Evolutionary conservation across 257 asterid genomes (phyloP), one percentile per base, ranked within the genome.

Genomic region (Solanum okadae): DNA sequence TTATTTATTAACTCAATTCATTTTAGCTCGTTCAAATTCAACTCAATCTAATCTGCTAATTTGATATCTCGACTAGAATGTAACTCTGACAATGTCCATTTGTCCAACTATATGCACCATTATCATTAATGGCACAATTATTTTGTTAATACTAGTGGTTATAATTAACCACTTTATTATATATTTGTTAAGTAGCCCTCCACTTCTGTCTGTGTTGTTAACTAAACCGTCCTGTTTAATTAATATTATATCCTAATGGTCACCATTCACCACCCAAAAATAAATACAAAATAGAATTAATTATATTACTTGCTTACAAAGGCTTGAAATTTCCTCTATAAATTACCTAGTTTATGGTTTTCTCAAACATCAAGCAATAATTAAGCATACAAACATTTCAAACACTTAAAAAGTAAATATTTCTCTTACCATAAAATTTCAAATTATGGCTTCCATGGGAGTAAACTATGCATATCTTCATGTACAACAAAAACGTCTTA

Each of bases 381-480:
- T 89, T 81, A 49, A 33, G 20, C 38, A 65, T 11, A 38, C 59
- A 73, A 10, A 84, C 34, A 16, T 63, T 14, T 6, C 79, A 27
- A 46, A 15, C 18, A 33, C 75, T 38, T 49, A 13, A 46, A 46
- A 46, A 7, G 14, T n/a, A 46, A 4, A 14, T 46, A 46, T 25
- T 3, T 78, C 35, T 40, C 3, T 5, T 10, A 38, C 22, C 22
- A 77, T 6, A 12, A n/a, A 6, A 44, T 42, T 78, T 18, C 38
- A 59, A 44, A 49, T 22, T 84, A 93, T 93, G 95, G 89, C 93
- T 27, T 93, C 95, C 23, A 89, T n/a, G 0, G 95, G 94, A 35
- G 91, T 92, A 37, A 92, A 91, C 89, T 92, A 91, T 42, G 93
- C 93, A 5, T 56, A 89, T 49, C 63, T 92, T 70, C 65, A 86